Base-by-base conservation (phyloP, 2,329 filamentous ascomycete genomes). In the Fusarium beomiforme region DNA sequence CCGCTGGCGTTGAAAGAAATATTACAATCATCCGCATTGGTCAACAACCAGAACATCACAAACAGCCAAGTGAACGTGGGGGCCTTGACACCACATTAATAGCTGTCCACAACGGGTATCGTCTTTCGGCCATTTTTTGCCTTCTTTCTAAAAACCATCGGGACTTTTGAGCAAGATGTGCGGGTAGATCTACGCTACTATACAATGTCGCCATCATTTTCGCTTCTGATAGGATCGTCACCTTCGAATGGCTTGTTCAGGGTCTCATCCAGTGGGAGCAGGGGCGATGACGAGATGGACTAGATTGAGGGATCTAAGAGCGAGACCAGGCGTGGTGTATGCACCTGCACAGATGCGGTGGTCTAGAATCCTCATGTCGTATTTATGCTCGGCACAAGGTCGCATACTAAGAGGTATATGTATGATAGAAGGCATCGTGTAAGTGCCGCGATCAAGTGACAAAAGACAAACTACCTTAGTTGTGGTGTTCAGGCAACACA, bases 281-380 rank as follows among this genome's bases (percentile, higher is more conserved):
- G 51, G 71, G 71, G 70, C 64, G 61, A 73, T 73, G 70, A 12
- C 70, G 68, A 69, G 39, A 69, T 73, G 44, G 31, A 37, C 46
- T 63, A 19, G 34, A 29, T 29, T 26, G 63, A 44, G 59, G 41
- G 55, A 60, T 39, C 47, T 58, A 51, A 36, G 47, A 23, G 12
- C 12, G 21, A 26, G 33, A 70, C 47, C 39, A 67, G 62, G 31
- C 47, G 64, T 56, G 63, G 67, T 61, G 46, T 29, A 54, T 67
- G 55, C 37, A 56, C 31, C 33, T 29, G 47, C 37, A 55, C 42
- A 43, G 16, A 46, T 29, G 54, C 37, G 36, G 37, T 23, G 42
- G 39, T 44, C 63, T 43, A 26, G 19, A 7, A 13, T 23, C 31
- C 8, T 9, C 29, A n/a, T 21, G 34, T 24, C 24, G 39, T 21